Conservation (phyloP, 164 flowering plant genomes). For the Berberis vulgaris region DNA sequence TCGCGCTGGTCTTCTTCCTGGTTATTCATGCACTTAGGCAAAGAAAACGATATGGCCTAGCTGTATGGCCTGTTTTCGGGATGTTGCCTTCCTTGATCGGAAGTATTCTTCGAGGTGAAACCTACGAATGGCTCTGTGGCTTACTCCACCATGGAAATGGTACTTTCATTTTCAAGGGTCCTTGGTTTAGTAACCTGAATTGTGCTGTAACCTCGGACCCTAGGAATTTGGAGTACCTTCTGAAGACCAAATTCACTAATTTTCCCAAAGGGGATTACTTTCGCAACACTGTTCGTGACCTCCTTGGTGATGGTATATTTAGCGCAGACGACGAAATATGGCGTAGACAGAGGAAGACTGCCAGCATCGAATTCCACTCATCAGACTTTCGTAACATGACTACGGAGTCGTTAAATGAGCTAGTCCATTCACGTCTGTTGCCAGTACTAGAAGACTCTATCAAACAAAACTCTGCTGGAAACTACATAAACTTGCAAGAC, state of each 20-base stretch:
- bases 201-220: slow-evolving; percentile 56
- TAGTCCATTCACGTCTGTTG: slow-evolving; percentile 63
- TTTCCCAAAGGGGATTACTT: slow-evolving; percentile 73
- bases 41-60: neutral
- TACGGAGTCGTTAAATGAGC: slow-evolving; percentile 47
- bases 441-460: slow-evolving; percentile 46
- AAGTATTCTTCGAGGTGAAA: neutral
- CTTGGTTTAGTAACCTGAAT: slow-evolving; percentile 20
- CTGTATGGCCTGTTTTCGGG: neutral
- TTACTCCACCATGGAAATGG: neutral
- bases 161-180: slow-evolving; percentile 1
- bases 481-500: slow-evolving; percentile 58
- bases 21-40: slow-evolving; percentile 2
- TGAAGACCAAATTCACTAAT: slow-evolving; percentile 61
- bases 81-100: slow-evolving; percentile 1
- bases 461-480: neutral
- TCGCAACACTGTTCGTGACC: slow-evolving; percentile 45
- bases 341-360: slow-evolving; percentile 48
- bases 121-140: neutral
- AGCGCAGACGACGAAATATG: slow-evolving; percentile 60
- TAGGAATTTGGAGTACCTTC: slow-evolving; percentile 52
- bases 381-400: slow-evolving; percentile 56
- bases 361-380: slow-evolving; percentile 70
- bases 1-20: slow-evolving; percentile 24
- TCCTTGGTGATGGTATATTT: slow-evolving; percentile 75